These are phyloP conservation scores for Nigrograna mackinnonii DNA, from an alignment of 2,329 filamentous ascomycete genomes.

Conservation along the genomic window DNA sequence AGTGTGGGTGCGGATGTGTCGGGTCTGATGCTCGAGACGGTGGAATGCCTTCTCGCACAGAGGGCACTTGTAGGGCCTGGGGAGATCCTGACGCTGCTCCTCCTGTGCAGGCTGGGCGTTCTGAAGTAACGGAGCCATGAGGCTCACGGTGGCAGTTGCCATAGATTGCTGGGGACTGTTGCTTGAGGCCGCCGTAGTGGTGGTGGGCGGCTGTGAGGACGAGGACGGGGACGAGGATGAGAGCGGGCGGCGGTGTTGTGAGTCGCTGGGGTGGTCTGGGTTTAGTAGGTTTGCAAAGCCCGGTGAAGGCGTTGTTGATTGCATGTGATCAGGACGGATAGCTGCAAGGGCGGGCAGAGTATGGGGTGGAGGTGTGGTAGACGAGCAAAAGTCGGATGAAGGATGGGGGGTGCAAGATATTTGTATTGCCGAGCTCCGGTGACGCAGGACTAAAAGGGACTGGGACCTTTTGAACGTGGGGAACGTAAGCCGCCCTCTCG, in stretches of 20 bases:
- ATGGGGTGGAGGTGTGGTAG: conserved; percentile 8
- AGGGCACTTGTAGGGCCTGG: conserved; percentile 96
- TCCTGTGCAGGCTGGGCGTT: conserved; percentile 51
- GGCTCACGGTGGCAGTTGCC: conserved; percentile 51
- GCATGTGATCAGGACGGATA: conserved; percentile 40
- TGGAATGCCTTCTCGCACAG: conserved; percentile 99
- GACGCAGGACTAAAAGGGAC: conserved; percentile 21
- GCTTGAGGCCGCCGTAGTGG: conserved; percentile 9
- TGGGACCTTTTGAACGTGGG: conserved; percentile 22
- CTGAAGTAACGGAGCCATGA: conserved; percentile 62
- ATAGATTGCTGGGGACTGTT: conserved; percentile 22
- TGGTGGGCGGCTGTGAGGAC: conserved; percentile 7
- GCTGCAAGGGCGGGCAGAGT: conserved; percentile 11
- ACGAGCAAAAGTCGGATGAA: conserved; percentile 36
- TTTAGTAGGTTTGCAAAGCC: conserved; percentile 45
- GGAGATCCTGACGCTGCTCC: conserved; percentile 78
- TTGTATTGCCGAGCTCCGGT: conserved; percentile 25
- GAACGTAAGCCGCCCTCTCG: conserved; percentile 13
- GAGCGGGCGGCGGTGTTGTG: conserved; percentile 6
- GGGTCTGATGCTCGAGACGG: conserved; percentile 89
- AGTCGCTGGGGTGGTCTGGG: conserved; percentile 25
- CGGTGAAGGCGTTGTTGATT: conserved; percentile 35
- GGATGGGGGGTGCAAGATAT: conserved; percentile 41
- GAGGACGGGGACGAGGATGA: conserved; percentile 1
- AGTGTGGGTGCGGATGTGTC: conserved; percentile 95